Evolutionary conservation across 2,329 filamentous ascomycete species (phyloP).

Genomic region (Lasiodiplodia citricola): DNA sequence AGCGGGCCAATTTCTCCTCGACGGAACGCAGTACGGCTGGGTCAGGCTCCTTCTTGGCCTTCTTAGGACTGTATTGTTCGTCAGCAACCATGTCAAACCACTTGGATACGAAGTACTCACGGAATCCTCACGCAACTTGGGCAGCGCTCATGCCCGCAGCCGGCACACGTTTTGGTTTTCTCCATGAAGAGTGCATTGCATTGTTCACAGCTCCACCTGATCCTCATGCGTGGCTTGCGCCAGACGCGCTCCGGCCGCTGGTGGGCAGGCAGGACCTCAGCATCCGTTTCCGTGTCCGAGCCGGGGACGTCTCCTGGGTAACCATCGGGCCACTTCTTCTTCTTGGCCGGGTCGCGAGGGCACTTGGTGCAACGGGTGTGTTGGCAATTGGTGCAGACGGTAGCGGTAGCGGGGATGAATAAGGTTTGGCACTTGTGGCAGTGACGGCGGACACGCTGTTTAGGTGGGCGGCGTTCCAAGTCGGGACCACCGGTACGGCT

Average conservation of each 20-base stretch:
- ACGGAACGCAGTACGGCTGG: conserved; percentile 64
- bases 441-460: conserved; percentile 73
- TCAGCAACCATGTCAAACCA: not conserved
- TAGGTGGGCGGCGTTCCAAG: conserved; percentile 71
- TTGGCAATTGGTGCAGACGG: conserved; percentile 70
- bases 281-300: conserved; percentile 39
- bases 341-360: conserved; percentile 76
- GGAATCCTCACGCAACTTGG: conserved; percentile 61
- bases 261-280: conserved; percentile 31
- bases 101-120: conserved; percentile 39
- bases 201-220: conserved; percentile 62
- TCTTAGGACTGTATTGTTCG: conserved; percentile 56
- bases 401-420: conserved; percentile 59
- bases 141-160: conserved; percentile 67
- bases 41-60: conserved; percentile 63
- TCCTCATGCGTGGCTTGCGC: conserved; percentile 51
- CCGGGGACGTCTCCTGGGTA: conserved; percentile 66
- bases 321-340: conserved; percentile 70
- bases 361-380: conserved; percentile 82
- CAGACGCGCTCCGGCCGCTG: conserved; percentile 45
- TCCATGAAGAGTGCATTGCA: conserved; percentile 66
- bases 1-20: conserved; percentile 58
- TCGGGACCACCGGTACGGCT: conserved; percentile 72
- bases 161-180: conserved; percentile 61
- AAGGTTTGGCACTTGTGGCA: conserved; percentile 76